These are phyloP conservation scores for Ophiostoma angusticollis DNA, from an alignment of 2,329 filamentous ascomycete genomes.

Conservation along the genomic window DNA sequence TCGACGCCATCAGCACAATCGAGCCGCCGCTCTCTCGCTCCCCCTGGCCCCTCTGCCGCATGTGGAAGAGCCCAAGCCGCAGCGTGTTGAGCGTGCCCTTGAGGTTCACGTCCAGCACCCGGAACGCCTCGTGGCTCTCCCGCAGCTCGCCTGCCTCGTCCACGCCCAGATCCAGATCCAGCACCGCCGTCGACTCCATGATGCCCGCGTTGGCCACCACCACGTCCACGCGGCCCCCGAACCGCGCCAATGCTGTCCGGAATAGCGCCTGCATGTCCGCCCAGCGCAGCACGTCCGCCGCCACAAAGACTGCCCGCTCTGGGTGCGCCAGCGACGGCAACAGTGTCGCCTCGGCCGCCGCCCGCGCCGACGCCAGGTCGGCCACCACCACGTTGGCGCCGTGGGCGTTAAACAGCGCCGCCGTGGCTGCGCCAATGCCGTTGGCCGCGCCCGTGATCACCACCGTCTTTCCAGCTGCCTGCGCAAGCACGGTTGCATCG, in stretches of 20 bases:
- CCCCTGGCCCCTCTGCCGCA: slow-evolving; percentile 19
- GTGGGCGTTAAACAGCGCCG: background rate
- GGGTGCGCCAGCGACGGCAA: slow-evolving; percentile 19
- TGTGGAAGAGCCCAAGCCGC: slow-evolving; percentile 3
- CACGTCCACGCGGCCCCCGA: slow-evolving; percentile 26
- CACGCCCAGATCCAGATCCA: slow-evolving; percentile 17
- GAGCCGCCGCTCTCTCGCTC: slow-evolving; percentile 20
- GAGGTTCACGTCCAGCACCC: slow-evolving; percentile 28
- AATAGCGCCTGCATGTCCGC: slow-evolving; percentile 23
- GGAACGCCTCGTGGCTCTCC: slow-evolving; percentile 17
- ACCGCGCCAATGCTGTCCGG: slow-evolving; percentile 18
- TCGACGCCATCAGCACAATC: slow-evolving; percentile 30
- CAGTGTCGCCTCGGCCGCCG: slow-evolving; percentile 17
- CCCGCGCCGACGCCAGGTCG: slow-evolving; percentile 18
- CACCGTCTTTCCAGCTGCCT: slow-evolving; percentile 17
- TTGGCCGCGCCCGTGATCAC: slow-evolving; percentile 6
- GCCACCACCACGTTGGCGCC: slow-evolving; percentile 18
- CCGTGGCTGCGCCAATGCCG: slow-evolving; percentile 7
- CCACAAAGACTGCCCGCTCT: slow-evolving; percentile 22
- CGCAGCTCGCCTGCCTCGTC: slow-evolving; percentile 14
- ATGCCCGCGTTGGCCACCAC: slow-evolving; percentile 30
- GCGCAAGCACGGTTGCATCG: slow-evolving; percentile 6
- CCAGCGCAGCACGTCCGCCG: slow-evolving; percentile 26
- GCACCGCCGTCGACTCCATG: slow-evolving; percentile 19
- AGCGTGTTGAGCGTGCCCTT: slow-evolving; percentile 30